These are phyloP conservation scores for Botrytis fabae DNA, from an alignment of 2,329 filamentous ascomycete genomes.

Conservation along the genomic window DNA sequence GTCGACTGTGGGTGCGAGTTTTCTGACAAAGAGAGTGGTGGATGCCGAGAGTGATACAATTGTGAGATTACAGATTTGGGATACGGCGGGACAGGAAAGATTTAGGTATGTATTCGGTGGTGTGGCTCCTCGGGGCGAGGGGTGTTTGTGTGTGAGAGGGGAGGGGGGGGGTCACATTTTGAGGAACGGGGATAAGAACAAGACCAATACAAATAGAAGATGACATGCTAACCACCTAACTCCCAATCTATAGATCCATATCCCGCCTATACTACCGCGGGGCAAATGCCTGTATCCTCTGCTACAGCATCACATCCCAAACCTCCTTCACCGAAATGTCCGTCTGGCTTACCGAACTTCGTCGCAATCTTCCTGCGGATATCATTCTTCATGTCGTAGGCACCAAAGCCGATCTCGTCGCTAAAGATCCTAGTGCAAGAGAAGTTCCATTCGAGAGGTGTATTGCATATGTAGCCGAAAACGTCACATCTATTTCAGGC, in stretches of 20 bases:
- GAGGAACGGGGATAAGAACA: neutral
- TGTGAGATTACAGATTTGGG: constrained; percentile 94
- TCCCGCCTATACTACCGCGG: constrained; percentile 95
- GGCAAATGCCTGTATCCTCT: constrained; percentile 89
- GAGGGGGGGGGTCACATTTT: neutral
- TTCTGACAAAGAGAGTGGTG: constrained; percentile 75
- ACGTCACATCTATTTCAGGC: constrained; percentile 71
- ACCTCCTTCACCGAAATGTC: constrained; percentile 90
- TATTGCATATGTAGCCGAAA: constrained; percentile 92
- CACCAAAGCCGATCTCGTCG: constrained; percentile 89
- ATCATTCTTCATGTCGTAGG: constrained; percentile 93
- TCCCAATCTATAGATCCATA: constrained; percentile 57
- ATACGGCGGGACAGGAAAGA: constrained; percentile 92
- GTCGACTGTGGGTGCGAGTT: constrained; percentile 78
- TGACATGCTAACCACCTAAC: neutral
- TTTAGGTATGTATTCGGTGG: constrained; percentile 57
- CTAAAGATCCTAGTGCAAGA: constrained; percentile 73
- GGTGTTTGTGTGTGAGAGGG: neutral
- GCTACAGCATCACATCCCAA: constrained; percentile 90
- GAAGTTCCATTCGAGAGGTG: constrained; percentile 93
- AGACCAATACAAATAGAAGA: neutral
- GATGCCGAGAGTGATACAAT: constrained; percentile 83
- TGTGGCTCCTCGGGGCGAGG: neutral
- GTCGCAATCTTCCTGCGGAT: constrained; percentile 68
- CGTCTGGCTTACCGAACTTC: constrained; percentile 82